A percentile compares a stretch with the other conserved stretches of the same genome.
phyloP scores from a whole-genome alignment of 2,329 filamentous ascomycete species.

The Aspergillus awamori region DNA sequence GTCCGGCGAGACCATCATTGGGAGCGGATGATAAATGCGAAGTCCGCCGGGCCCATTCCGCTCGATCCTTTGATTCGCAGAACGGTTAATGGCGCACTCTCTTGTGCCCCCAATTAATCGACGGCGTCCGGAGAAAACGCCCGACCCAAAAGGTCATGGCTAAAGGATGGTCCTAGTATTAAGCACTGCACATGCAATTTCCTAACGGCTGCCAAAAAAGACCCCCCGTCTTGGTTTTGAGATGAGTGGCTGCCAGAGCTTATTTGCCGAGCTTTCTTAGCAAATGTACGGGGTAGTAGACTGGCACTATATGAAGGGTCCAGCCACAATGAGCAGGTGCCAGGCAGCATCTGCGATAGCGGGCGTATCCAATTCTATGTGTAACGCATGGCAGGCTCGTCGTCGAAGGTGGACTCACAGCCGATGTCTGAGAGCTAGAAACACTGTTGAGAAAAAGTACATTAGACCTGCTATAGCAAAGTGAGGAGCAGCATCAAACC shows the following conservation, averaged over 20 bases:
- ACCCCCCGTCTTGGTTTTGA: background rate
- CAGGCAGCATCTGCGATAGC: background rate
- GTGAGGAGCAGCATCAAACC: background rate
- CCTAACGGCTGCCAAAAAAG: background rate
- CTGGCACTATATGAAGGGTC: background rate
- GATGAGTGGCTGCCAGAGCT: background rate
- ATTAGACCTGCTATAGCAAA: background rate
- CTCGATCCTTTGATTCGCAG: constrained; percentile 1
- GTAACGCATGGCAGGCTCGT: background rate
- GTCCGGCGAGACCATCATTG: background rate
- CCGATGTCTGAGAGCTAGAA: too few relatives aligned
- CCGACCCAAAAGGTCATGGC: background rate
- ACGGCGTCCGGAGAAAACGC: background rate
- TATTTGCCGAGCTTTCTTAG: background rate
- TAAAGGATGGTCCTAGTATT: background rate
- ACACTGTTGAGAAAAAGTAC: background rate
- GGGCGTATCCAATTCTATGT: background rate
- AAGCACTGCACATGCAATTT: background rate
- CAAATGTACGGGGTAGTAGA: background rate
- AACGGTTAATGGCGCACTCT: background rate
- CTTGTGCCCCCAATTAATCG: background rate
- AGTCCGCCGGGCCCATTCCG: background rate
- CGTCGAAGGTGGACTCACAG: background rate
- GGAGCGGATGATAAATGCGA: background rate
- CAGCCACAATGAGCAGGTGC: background rate